Conservation (phyloP, 2,329 filamentous ascomycete species). For the Sclerotinia minor region DNA sequence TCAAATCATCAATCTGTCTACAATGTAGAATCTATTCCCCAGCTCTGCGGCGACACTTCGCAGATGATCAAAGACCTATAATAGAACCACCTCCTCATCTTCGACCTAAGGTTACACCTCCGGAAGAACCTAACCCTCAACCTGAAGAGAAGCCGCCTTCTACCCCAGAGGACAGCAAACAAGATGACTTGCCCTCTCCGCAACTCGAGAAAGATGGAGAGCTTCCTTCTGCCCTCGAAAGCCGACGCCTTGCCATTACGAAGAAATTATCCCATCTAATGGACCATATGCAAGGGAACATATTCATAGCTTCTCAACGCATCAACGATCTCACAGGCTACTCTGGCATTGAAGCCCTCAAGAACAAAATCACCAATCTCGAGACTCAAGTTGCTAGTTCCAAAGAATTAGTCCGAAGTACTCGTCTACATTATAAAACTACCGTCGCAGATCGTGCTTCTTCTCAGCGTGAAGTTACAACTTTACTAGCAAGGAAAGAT, state of each 20-base stretch:
- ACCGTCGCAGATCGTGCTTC: conserved; percentile 80
- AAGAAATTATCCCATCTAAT: conserved; percentile 68
- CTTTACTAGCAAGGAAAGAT: conserved; percentile 89
- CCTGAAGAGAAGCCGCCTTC: neutral
- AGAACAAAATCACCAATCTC: conserved; percentile 70
- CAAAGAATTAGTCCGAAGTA: conserved; percentile 65
- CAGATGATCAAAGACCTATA: conserved; percentile 33
- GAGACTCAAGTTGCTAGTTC: conserved; percentile 60
- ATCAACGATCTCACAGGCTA: conserved; percentile 96
- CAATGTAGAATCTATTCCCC: conserved; percentile 46
- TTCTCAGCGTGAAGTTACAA: conserved; percentile 94
- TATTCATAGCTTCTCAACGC: conserved; percentile 81
- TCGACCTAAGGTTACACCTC: conserved; percentile 21
- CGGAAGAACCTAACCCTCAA: conserved; percentile 23
- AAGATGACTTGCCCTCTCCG: conserved; percentile 16
- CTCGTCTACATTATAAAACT: conserved; percentile 76
- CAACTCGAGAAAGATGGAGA: conserved; percentile 34
- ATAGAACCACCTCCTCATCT: conserved; percentile 14
- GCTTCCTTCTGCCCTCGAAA: conserved; percentile 51
- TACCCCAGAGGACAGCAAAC: neutral
- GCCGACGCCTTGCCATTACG: conserved; percentile 47
- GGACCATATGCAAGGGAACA: conserved; percentile 84
- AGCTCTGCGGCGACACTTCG: conserved; percentile 39
- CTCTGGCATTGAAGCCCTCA: conserved; percentile 83
- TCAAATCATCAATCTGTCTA: conserved; percentile 44